Evolutionary conservation across 176 grass and related monocot species (phyloP), one percentile per base, ranked within the genome.

Genomic region (Oryza australiensis): DNA sequence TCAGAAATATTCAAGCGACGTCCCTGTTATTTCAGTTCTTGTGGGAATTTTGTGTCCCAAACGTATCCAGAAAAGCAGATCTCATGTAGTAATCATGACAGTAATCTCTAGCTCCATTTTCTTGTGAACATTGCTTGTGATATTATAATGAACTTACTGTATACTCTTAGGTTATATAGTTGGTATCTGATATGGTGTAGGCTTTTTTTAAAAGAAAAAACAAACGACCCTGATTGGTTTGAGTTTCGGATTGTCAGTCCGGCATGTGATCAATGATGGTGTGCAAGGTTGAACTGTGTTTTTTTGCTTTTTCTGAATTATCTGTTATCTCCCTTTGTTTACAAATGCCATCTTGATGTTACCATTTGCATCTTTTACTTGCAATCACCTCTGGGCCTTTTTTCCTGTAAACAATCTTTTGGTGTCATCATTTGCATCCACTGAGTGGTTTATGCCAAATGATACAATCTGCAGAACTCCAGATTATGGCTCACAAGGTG

Each of bases 401-500:
- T 40, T 43, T 46, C 32, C 64, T 68, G 67, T 53, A 55, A 55
- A 55, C 49, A 23, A 77, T 43, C 12, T 62, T 24, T 33, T 26
- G 18, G 6, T 37, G 12, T 46, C 46, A 8, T 55, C 51, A 42
- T 12, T 60, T 66, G 46, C 29, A 30, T 53, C 27, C 27, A 26
- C 23, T 84, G 23, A 33, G 22, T 75, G 49, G 18, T 75, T 82
- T 66, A 78, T 83, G 20, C 24, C 29, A 78, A 73, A 51, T 82
- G 69, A 46, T 62, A 68, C 48, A 72, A 73, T 91, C 45, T 86
- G 81, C 77, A 98, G 95, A 84, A 88, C 84, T 79, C 95, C 95
- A 86, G 92, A 86, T 38, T 95, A 91, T 88, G 95, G 92, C 71
- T 91, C 88, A 55, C 82, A 85, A 64, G 95, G 95, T 69, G 94